phyloP scores from a whole-genome alignment of 768 basidiomycete genomes.

The Amanita polypyramis region DNA sequence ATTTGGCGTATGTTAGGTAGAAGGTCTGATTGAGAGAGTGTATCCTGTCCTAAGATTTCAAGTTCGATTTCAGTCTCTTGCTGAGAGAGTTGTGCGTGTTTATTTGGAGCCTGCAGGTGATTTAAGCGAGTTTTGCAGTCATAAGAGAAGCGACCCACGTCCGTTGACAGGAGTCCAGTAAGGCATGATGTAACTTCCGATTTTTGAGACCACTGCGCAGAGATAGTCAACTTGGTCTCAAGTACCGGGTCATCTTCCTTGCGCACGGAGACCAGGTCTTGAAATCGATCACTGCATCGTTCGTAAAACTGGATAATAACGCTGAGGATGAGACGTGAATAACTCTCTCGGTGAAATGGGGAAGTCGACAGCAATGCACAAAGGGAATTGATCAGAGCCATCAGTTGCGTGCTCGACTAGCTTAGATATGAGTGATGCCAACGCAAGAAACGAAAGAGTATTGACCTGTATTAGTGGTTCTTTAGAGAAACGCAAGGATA shows the following conservation, averaged over 20 bases:
- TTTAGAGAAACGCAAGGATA: conserved; percentile 49
- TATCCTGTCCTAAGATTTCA: conserved; percentile 44
- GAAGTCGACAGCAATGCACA: conserved; percentile 86
- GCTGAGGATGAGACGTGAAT: conserved; percentile 85
- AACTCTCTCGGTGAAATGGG: conserved; percentile 92
- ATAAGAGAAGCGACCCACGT: conserved; percentile 29
- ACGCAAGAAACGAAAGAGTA: conserved; percentile 2
- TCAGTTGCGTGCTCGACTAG: conserved; percentile 74
- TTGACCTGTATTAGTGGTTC: conserved; percentile 74
- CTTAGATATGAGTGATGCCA: background rate
- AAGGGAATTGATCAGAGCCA: conserved; percentile 85
- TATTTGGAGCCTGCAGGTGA: conserved; percentile 7
- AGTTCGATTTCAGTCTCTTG: conserved; percentile 79
- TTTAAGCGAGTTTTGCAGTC: background rate
- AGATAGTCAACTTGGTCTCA: conserved; percentile 42
- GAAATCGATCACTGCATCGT: conserved; percentile 82
- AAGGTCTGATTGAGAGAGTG: conserved; percentile 53
- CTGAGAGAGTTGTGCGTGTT: conserved; percentile 46
- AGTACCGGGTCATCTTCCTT: conserved; percentile 20
- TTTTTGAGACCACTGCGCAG: conserved; percentile 78
- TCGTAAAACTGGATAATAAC: conserved; percentile 97
- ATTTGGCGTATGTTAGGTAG: conserved; percentile 65
- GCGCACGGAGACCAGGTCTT: conserved; percentile 47
- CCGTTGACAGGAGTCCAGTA: conserved; percentile 45
- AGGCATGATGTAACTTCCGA: conserved; percentile 71